These are phyloP conservation scores for Aspergillus wentii DNA, from an alignment of 495 filamentous ascomycete species.

Conservation along the genomic window DNA sequence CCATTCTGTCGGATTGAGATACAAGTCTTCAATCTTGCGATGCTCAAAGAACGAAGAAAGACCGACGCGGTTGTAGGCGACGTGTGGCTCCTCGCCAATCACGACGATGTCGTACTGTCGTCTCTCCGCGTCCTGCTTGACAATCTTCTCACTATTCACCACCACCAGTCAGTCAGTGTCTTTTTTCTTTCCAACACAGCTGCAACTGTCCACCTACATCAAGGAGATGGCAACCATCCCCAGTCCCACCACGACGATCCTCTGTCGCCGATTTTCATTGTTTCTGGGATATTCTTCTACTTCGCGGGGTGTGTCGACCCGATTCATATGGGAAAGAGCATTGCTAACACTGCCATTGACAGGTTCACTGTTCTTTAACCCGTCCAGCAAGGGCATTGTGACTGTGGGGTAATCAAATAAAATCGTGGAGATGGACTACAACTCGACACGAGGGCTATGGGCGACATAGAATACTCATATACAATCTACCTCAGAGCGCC, in stretches of 20 bases:
- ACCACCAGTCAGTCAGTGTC: neutral
- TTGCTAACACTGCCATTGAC: slow-evolving; percentile 18
- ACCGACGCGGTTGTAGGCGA: slow-evolving; percentile 96
- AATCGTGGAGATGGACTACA: neutral
- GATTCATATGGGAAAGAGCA: slow-evolving; percentile 2
- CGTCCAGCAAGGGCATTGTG: slow-evolving; percentile 33
- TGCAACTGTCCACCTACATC: slow-evolving; percentile 56
- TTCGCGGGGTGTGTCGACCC: slow-evolving; percentile 3
- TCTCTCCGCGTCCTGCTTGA: slow-evolving; percentile 76
- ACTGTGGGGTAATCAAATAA: neutral
- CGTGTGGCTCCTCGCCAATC: slow-evolving; percentile 86
- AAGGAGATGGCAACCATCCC: slow-evolving; percentile 96
- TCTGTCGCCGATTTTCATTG: slow-evolving; percentile 45
- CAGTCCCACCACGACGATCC: slow-evolving; percentile 81
- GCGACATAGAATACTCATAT: neutral
- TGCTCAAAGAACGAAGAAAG: slow-evolving; percentile 91
- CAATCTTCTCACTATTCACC: slow-evolving; percentile 70
- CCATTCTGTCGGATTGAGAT: slow-evolving; percentile 88
- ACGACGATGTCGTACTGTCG: slow-evolving; percentile 82
- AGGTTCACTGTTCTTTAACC: slow-evolving; percentile 23
- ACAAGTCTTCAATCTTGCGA: slow-evolving; percentile 82
- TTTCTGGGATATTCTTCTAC: slow-evolving; percentile 1
- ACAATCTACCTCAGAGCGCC: too few relatives aligned
- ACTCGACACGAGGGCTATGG: neutral
- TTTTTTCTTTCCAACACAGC: neutral